Conservation (phyloP, 2,329 filamentous ascomycete genomes). For the Pseudocercospora macadamiae region DNA sequence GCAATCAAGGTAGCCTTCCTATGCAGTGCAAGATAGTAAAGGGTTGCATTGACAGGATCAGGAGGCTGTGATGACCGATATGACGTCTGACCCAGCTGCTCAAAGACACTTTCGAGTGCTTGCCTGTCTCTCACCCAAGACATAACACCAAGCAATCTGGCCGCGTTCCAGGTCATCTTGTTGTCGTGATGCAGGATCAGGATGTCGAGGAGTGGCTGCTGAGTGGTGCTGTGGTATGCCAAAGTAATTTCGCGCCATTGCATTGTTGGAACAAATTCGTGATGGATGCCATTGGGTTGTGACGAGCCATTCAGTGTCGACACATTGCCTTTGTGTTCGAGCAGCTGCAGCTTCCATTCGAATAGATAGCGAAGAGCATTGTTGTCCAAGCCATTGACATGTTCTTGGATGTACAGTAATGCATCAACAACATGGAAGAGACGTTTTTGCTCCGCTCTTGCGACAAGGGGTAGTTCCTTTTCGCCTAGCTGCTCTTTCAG, state of each 20-base stretch:
- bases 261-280: constrained; percentile 46
- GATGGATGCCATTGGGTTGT: constrained; percentile 19
- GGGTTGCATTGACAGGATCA: constrained; percentile 85
- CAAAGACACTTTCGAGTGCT: constrained; percentile 81
- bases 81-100: constrained; percentile 87
- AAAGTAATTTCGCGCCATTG: constrained; percentile 77
- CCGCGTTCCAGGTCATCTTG: constrained; percentile 80
- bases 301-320: constrained; percentile 30
- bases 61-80: constrained; percentile 87
- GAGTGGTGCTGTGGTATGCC: constrained; percentile 70
- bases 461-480: constrained; percentile 51
- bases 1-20: constrained; percentile 91
- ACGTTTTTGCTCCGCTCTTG: constrained; percentile 29
- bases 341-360: constrained; percentile 35
- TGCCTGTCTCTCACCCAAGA: constrained; percentile 86
- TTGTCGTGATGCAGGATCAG: constrained; percentile 73
- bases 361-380: constrained; percentile 38
- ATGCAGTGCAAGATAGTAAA: constrained; percentile 84
- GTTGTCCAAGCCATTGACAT: constrained; percentile 32
- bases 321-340: constrained; percentile 14
- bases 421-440: constrained; percentile 32
- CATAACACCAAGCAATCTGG: constrained; percentile 84
- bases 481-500: constrained; percentile 43
- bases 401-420: constrained; percentile 31
- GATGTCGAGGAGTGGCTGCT: constrained; percentile 82